Conservation (phyloP, 208 protist genomes). For the Entamoeba dispar region DNA sequence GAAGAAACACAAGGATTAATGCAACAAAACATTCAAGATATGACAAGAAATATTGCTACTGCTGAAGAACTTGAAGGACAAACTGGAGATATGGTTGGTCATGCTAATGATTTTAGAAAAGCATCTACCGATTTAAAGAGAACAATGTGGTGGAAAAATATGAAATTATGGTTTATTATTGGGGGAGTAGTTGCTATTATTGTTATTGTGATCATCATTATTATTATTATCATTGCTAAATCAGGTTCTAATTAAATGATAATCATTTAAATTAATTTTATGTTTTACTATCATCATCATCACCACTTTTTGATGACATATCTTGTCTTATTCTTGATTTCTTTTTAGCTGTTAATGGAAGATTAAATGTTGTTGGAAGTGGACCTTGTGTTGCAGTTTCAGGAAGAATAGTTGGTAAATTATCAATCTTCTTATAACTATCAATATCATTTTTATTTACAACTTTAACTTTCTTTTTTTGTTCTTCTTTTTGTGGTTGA, state of each 20-base stretch:
- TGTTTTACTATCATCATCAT: too few relatives aligned
- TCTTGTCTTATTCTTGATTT: neutral
- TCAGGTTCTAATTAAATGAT: too few relatives aligned
- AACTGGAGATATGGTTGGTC: neutral
- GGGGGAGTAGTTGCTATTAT: neutral
- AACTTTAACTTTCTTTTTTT: neutral
- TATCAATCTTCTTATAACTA: neutral
- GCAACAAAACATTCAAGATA: neutral
- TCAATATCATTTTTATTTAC: neutral
- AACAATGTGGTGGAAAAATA: neutral
- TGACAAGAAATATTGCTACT: neutral
- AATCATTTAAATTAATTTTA: too few relatives aligned
- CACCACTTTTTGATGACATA: too few relatives aligned
- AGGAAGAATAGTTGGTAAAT: neutral
- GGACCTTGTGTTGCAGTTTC: neutral
- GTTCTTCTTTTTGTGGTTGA: neutral
- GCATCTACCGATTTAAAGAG: neutral
- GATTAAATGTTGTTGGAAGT: neutral
- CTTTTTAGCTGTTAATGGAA: neutral
- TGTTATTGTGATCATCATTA: neutral
- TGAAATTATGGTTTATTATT: neutral
- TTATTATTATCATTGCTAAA: neutral
- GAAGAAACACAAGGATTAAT: neutral
- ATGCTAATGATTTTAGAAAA: neutral
- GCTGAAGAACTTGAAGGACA: neutral